These are phyloP conservation scores for Volvariella volvacea DNA, from an alignment of 1,284 basidiomycete genomes.

Conservation along the genomic window DNA sequence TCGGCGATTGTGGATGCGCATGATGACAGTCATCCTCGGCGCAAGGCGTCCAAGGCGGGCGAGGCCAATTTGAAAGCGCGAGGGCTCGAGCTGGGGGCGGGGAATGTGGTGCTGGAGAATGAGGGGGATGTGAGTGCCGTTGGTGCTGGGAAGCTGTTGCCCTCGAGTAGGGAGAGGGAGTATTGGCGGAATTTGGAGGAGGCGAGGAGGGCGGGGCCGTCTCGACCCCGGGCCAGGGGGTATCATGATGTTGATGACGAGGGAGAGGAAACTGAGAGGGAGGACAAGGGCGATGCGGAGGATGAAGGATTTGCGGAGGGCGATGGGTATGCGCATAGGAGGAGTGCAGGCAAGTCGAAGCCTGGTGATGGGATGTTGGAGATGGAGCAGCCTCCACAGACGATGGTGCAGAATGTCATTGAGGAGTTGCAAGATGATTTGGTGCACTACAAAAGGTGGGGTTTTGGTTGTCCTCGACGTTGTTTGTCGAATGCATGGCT, in stretches of 20 bases:
- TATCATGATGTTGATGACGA: too few species aligned
- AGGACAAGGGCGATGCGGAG: constrained; percentile 21
- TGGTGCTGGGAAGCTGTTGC: constrained; percentile 15
- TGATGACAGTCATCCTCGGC: too few species aligned
- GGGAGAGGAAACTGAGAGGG: constrained; percentile 8
- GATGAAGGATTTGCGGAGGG: constrained; percentile 48
- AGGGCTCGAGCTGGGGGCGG: too few species aligned
- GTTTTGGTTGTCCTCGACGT: constrained; percentile 8
- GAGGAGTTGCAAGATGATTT: constrained; percentile 88
- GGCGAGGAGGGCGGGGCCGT: constrained; percentile 8
- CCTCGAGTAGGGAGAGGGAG: constrained; percentile 12
- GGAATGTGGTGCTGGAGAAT: too few species aligned
- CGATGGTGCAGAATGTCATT: constrained; percentile 72
- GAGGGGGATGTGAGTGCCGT: too few species aligned
- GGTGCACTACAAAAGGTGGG: constrained; percentile 81
- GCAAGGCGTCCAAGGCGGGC: too few species aligned
- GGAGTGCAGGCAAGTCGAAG: constrained; percentile 28
- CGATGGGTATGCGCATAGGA: constrained; percentile 27
- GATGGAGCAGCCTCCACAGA: constrained; percentile 65
- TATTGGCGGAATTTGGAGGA: not conserved
- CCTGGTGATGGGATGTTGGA: not conserved
- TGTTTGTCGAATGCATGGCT: constrained; percentile 1
- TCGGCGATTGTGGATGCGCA: constrained; percentile 2
- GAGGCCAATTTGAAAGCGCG: too few species aligned
- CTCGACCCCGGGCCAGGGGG: constrained; percentile 10